Base-by-base conservation (phyloP, 176 grass and related monocot species). In the Luzula sylvatica region DNA sequence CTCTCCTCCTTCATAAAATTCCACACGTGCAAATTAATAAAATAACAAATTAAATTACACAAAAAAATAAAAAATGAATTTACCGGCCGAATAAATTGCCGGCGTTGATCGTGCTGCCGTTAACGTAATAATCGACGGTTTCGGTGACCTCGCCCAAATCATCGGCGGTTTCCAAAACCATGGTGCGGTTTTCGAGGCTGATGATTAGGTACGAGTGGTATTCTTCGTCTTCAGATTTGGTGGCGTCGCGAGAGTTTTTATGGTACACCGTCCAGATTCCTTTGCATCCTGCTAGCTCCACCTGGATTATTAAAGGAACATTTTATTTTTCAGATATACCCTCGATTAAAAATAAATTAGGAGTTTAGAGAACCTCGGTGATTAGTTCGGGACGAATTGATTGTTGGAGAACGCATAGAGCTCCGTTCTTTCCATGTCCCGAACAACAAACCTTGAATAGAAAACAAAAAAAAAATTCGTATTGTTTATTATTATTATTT, bases 201-300 rank as follows among this genome's bases (percentile, higher is more conserved):
- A 95, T 95, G 72, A 95, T 95, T 55, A 95, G 65, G 70, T 95
- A 95, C 30, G 90, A 81, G 75, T 95, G 90, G 72, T 88, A 95
- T 85, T 95, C 90, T 52, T 88, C 82, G 20, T 88, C 73, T 58
- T 95, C 75, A 19, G 53, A 19, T 72, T 58, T 78, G 20, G 68
- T 59, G 43, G 45, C 28, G 26, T 78, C 90, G 61, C 90, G 90
- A 24, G 74, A 78, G 67, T 78, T 88, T 59, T 95, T 95, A 66
- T 95, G 82, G 62, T 95, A 95, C 45, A 95, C 90, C 61, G 83
- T 86, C 90, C 90, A 95, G 46, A 95, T 95, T 53, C 90, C 90
- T 79, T 79, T 88, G 77, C 90, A 95, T 48, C 90, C 79, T 77
- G 80, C 71, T 58, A 95, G 58, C 53, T 88, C 77, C 43, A 95